Evolutionary conservation across 164 flowering plant genomes (phyloP).

Genomic region (Magnolia kwangsiensis): DNA sequence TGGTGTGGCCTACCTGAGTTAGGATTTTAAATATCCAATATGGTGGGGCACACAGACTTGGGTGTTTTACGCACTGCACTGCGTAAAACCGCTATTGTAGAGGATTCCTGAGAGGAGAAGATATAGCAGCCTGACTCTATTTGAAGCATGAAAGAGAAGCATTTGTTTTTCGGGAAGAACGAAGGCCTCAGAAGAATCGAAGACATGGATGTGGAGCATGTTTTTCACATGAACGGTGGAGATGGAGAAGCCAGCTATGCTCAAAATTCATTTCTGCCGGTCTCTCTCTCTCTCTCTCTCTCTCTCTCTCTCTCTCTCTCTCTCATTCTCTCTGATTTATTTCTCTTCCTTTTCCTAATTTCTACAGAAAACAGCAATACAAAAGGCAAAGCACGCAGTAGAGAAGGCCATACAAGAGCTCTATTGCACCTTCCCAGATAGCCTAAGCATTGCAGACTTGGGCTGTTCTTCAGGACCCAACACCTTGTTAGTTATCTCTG

Average conservation of each 20-base stretch:
- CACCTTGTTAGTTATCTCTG: constrained; percentile 33
- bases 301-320: background rate
- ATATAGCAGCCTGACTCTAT: background rate
- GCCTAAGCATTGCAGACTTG: constrained; percentile 49
- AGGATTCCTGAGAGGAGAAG: background rate
- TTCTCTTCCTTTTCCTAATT: background rate
- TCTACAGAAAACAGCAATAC: constrained; percentile 1
- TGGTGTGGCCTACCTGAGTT: too few species aligned
- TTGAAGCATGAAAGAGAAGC: background rate
- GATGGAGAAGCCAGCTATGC: constrained; percentile 9
- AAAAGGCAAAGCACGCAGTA: constrained; percentile 18
- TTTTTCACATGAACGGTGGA: constrained; percentile 8
- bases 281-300: background rate
- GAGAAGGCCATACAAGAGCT: constrained; percentile 39
- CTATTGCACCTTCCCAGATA: constrained; percentile 16
- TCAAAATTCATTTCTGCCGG: constrained; percentile 5
- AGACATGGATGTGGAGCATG: constrained; percentile 5
- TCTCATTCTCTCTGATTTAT: background rate
- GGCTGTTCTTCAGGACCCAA: constrained; percentile 81
- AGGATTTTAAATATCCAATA: too few species aligned
- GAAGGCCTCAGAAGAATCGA: background rate
- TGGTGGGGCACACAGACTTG: too few species aligned
- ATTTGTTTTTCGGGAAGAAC: background rate
- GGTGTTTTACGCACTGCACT: too few species aligned
- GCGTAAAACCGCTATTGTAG: too few species aligned